A percentile compares a stretch with the other conserved stretches of the same genome.
phyloP scores from a whole-genome alignment of 257 asterid species.

The Solanum sitiens region DNA sequence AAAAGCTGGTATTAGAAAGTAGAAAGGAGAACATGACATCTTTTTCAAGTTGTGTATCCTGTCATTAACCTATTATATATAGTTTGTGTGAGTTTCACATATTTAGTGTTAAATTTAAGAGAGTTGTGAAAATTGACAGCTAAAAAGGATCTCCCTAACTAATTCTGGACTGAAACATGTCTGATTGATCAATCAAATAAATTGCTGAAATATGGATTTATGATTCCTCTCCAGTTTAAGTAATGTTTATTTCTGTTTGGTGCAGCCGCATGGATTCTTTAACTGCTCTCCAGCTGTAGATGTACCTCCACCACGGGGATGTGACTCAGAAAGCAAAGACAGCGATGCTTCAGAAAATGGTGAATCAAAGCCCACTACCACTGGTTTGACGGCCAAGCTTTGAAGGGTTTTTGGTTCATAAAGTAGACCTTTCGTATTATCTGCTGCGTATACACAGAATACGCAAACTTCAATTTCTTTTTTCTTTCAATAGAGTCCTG shows the following conservation, averaged over 20 bases:
- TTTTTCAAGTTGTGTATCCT: neutral
- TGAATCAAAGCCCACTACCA: conserved; percentile 31
- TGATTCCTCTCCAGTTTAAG: neutral
- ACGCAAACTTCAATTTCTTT: neutral
- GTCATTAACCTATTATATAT: neutral
- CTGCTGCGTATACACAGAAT: neutral
- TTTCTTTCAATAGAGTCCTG: neutral
- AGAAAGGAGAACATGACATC: too few species aligned
- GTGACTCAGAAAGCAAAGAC: conserved; percentile 63
- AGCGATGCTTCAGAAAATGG: conserved; percentile 46
- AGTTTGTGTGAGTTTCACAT: neutral
- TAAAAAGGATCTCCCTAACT: neutral
- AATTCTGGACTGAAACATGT: neutral
- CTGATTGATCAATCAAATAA: neutral
- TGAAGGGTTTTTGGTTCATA: conserved; percentile 9
- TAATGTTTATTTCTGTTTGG: neutral
- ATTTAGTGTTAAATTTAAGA: neutral
- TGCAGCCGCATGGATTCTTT: conserved; percentile 99
- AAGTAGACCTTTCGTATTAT: neutral
- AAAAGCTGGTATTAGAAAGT: too few species aligned
- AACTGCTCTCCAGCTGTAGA: conserved; percentile 94
- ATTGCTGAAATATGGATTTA: neutral
- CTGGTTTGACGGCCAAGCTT: conserved; percentile 48
- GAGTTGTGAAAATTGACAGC: neutral
- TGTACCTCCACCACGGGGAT: conserved; percentile 67